phyloP scores from a whole-genome alignment of 2,329 filamentous ascomycete genomes.

The Xylariaceae sp. region DNA sequence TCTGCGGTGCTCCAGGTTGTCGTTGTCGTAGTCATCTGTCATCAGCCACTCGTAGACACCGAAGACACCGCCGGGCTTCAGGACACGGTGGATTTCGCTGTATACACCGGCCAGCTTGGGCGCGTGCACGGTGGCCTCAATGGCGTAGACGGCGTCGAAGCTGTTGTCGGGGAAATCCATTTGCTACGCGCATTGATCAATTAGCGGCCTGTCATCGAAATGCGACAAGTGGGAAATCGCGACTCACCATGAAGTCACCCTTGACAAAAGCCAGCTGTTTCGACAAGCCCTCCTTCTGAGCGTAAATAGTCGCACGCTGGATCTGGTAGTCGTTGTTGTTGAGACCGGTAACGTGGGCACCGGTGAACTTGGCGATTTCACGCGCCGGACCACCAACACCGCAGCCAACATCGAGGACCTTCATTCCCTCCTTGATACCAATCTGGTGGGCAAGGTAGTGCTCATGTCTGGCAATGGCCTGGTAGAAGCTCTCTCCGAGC shows the following conservation, averaged over 20 bases:
- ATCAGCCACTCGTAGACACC: conserved; percentile 99
- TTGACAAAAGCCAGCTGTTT: conserved; percentile 82
- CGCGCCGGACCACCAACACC: conserved; percentile 93
- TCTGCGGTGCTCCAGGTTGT: conserved; percentile 77
- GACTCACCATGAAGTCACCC: conserved; percentile 83
- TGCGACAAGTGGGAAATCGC: neutral
- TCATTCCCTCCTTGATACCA: conserved; percentile 78
- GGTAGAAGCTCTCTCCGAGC: conserved; percentile 76
- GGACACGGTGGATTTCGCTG: conserved; percentile 85
- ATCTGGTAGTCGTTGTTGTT: conserved; percentile 99
- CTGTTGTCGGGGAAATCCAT: conserved; percentile 89
- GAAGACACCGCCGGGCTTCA: conserved; percentile 93
- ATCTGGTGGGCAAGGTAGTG: conserved; percentile 94
- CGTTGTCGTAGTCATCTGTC: conserved; percentile 91
- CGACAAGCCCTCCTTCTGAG: conserved; percentile 71
- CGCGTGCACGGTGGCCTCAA: conserved; percentile 94
- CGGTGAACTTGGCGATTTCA: conserved; percentile 94
- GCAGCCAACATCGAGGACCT: conserved; percentile 91
- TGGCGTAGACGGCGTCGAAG: conserved; percentile 94
- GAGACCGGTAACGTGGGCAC: conserved; percentile 79
- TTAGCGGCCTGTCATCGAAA: conserved; percentile 1
- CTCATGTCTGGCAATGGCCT: conserved; percentile 93
- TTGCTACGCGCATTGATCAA: conserved; percentile 49
- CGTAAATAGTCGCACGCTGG: conserved; percentile 82
- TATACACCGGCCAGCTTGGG: conserved; percentile 89